phyloP scores from a whole-genome alignment of 768 basidiomycete genomes.

The Galerina marginata region DNA sequence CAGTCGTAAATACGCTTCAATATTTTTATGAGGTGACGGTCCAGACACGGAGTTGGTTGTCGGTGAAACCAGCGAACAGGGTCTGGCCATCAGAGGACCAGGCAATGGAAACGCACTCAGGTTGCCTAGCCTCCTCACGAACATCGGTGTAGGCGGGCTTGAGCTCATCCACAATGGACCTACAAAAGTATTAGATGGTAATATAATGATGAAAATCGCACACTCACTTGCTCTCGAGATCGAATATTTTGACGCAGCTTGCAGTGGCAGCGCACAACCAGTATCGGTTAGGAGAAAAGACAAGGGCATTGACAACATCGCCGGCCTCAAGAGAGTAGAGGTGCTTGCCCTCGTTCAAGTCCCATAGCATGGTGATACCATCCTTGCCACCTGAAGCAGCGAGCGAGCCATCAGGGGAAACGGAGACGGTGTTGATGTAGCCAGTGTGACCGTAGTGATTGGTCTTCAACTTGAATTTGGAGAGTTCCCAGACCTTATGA shows the following conservation, averaged over 20 bases:
- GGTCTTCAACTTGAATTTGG: slow-evolving; percentile 99
- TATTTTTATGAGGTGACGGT: slow-evolving; percentile 69
- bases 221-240: slow-evolving; percentile 97
- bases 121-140: slow-evolving; percentile 71
- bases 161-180: slow-evolving; percentile 98
- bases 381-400: slow-evolving; percentile 99
- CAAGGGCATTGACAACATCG: slow-evolving; percentile 97
- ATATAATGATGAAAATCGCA: neutral
- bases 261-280: slow-evolving; percentile 99
- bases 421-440: slow-evolving; percentile 98
- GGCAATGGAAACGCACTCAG: slow-evolving; percentile 95
- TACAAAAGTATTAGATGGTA: slow-evolving; percentile 32
- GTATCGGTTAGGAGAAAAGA: slow-evolving; percentile 99
- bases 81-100: slow-evolving; percentile 99
- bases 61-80: slow-evolving; percentile 95
- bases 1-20: slow-evolving; percentile 27
- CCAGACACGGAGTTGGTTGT: slow-evolving; percentile 94
- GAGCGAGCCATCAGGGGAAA: slow-evolving; percentile 98
- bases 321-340: slow-evolving; percentile 99
- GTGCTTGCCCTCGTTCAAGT: slow-evolving; percentile 99
- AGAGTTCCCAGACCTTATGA: slow-evolving; percentile 95
- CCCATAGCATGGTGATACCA: slow-evolving; percentile 99
- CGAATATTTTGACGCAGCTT: slow-evolving; percentile 98
- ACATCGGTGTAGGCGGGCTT: slow-evolving; percentile 91
- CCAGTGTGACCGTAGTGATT: slow-evolving; percentile 99